phyloP scores from a whole-genome alignment of 2,329 filamentous ascomycete genomes.

The Pleoardoris graminearum region DNA sequence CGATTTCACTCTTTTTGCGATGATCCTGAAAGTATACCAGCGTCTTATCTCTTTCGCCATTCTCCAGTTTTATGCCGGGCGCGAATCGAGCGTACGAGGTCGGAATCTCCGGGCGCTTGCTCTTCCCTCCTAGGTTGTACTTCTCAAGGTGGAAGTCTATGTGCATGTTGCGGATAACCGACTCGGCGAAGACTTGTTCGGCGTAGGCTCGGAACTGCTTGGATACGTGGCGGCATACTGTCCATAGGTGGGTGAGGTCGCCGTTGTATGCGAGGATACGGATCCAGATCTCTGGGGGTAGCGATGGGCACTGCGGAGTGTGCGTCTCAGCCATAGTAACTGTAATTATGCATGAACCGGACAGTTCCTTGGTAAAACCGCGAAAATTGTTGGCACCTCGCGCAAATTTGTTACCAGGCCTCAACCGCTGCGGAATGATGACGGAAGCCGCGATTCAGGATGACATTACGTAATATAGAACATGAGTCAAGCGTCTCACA shows the following conservation, averaged over 20 bases:
- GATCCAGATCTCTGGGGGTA: conserved; percentile 43
- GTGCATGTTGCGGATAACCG: conserved; percentile 23
- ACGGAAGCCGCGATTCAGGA: background rate
- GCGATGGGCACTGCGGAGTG: conserved; percentile 22
- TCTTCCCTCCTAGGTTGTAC: conserved; percentile 39
- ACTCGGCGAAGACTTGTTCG: conserved; percentile 35
- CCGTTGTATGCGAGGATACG: conserved; percentile 35
- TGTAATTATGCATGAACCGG: too few relatives aligned
- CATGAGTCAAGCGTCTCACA: background rate
- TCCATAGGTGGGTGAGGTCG: conserved; percentile 40
- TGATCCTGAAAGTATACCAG: conserved; percentile 25
- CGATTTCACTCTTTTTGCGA: conserved; percentile 11
- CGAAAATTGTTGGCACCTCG: too few relatives aligned
- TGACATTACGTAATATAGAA: background rate
- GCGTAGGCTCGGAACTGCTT: conserved; percentile 30
- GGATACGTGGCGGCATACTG: conserved; percentile 34
- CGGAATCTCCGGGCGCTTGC: conserved; percentile 30
- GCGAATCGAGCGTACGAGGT: conserved; percentile 21
- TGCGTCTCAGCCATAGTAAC: background rate
- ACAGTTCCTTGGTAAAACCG: too few relatives aligned
- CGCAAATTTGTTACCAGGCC: too few relatives aligned
- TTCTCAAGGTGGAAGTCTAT: conserved; percentile 39
- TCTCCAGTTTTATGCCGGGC: conserved; percentile 14
- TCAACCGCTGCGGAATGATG: background rate
- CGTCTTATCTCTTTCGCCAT: conserved; percentile 12